Percentiles rank a stretch among this genome's conserved stretches.
These are phyloP conservation scores for Nemania sp. DNA, from an alignment of 2,329 filamentous ascomycete genomes.

Conservation along the genomic window DNA sequence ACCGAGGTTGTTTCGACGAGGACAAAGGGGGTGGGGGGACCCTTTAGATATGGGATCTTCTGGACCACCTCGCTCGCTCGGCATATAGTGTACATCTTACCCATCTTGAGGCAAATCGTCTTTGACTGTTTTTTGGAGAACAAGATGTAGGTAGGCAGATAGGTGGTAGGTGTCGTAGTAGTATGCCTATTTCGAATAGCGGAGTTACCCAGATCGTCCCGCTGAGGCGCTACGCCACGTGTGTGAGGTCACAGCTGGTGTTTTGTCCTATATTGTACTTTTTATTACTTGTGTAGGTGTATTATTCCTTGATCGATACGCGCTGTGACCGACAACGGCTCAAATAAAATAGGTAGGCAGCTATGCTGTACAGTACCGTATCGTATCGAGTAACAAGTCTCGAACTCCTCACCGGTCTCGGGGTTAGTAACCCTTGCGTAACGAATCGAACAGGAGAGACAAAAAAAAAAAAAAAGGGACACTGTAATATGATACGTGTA, in stretches of 20 bases:
- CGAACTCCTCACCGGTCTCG: not conserved
- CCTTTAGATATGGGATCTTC: no score
- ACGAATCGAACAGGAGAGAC: not conserved
- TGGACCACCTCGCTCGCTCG: no score
- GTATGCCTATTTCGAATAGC: no score
- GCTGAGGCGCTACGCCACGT: conserved; percentile 23
- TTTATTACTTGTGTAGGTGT: not conserved
- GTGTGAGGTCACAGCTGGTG: conserved; percentile 15
- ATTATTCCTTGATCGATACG: not conserved
- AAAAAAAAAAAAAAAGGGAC: not conserved
- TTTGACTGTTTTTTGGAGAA: conserved; percentile 22
- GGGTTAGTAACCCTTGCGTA: not conserved
- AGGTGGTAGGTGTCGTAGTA: no score
- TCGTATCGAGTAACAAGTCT: not conserved
- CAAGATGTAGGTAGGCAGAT: not conserved
- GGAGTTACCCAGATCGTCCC: conserved; percentile 21
- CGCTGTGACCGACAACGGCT: not conserved
- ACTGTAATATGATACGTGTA: conserved; percentile 3
- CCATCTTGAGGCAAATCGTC: conserved; percentile 5
- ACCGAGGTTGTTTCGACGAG: conserved; percentile 13
- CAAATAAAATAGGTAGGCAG: not conserved
- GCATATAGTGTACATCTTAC: no score
- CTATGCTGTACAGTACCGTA: no score
- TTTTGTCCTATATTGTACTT: not conserved
- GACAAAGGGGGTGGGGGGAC: not conserved